A percentile compares a stretch with the other conserved stretches of the same genome.
These are phyloP conservation scores for Syncephalastrum racemosum DNA, from an alignment of 371 early-diverging fungal species.

Conservation along the genomic window DNA sequence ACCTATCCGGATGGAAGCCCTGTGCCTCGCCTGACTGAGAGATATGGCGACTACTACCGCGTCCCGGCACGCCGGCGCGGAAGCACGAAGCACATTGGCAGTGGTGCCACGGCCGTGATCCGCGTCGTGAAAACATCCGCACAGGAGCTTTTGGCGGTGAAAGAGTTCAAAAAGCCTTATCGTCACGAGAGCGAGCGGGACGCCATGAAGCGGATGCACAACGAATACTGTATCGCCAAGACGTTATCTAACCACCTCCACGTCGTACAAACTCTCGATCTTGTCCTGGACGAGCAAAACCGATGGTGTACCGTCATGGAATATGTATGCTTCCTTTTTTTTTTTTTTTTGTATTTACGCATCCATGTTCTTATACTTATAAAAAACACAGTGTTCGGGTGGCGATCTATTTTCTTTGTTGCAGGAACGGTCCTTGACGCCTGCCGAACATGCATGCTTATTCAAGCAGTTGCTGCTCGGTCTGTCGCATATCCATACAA, in stretches of 20 bases:
- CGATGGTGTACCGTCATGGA: constrained; percentile 73
- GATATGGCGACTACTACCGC: constrained; percentile 42
- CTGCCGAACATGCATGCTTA: constrained; percentile 51
- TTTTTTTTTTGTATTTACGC: constrained; percentile 5
- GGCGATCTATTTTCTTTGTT: constrained; percentile 60
- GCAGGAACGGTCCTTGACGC: constrained; percentile 36
- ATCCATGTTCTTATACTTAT: constrained; percentile 6
- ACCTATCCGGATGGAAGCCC: too few species aligned
- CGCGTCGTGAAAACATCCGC: constrained; percentile 26
- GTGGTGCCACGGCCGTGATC: constrained; percentile 54
- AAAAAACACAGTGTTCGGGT: constrained; percentile 48
- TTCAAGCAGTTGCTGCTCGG: constrained; percentile 92
- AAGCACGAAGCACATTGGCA: constrained; percentile 42
- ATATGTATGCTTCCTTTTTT: constrained; percentile 43
- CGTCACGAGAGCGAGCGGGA: constrained; percentile 60
- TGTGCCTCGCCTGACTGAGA: constrained; percentile 22
- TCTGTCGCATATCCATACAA: constrained; percentile 92
- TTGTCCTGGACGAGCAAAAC: constrained; percentile 62
- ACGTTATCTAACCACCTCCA: constrained; percentile 62
- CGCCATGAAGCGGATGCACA: constrained; percentile 68
- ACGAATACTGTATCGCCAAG: constrained; percentile 75
- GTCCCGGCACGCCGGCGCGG: constrained; percentile 22
- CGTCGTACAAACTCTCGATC: constrained; percentile 71
- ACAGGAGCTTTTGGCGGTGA: constrained; percentile 34
- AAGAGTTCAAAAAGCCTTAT: constrained; percentile 66